phyloP scores from a whole-genome alignment of 2,329 filamentous ascomycete species.

The Venturia oleaginea region DNA sequence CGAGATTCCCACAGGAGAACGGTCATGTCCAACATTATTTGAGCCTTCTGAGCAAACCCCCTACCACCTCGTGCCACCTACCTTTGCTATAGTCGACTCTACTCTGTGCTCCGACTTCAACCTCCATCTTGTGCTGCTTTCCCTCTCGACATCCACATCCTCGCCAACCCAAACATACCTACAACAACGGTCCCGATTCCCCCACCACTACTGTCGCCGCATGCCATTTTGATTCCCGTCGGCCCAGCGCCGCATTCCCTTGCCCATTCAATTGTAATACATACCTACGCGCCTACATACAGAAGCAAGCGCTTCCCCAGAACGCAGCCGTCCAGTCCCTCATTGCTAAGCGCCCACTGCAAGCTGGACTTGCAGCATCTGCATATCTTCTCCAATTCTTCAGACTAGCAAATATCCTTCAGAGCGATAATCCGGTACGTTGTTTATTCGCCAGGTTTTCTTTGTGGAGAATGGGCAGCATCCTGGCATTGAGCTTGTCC shows the following conservation, averaged over 20 bases:
- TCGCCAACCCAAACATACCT: background rate
- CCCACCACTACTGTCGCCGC: background rate
- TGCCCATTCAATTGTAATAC: background rate
- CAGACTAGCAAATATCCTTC: background rate
- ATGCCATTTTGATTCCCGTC: background rate
- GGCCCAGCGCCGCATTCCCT: slow-evolving; percentile 2
- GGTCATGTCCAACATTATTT: background rate
- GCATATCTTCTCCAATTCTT: background rate
- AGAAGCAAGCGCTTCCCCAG: background rate
- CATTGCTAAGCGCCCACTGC: slow-evolving; percentile 5
- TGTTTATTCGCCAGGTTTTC: background rate
- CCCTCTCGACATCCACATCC: background rate
- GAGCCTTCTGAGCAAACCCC: background rate
- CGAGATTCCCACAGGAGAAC: background rate
- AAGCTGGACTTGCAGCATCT: slow-evolving; percentile 7
- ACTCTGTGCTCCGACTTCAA: no score
- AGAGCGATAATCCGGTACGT: background rate
- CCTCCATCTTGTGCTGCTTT: background rate
- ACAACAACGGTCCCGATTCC: background rate
- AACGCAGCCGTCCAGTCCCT: background rate
- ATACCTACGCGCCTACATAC: background rate
- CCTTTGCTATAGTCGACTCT: no score
- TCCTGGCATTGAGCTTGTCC: slow-evolving; percentile 5
- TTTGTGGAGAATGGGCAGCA: background rate
- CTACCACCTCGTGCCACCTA: background rate